phyloP scores from a whole-genome alignment of 2,329 filamentous ascomycete species.

The Rhynchosporium secalis region DNA sequence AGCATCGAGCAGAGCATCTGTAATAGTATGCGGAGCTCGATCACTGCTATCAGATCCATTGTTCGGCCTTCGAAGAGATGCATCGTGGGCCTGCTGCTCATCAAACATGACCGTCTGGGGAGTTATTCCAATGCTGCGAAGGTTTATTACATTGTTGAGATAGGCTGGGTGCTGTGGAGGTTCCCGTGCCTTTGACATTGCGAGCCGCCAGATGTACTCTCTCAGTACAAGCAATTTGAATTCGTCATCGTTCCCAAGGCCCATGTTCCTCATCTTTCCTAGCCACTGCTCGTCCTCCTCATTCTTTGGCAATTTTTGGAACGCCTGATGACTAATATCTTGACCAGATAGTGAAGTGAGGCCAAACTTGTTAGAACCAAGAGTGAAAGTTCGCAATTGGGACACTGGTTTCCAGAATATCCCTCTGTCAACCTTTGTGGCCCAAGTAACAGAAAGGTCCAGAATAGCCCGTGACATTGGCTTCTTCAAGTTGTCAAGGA shows the following conservation, averaged over 20 bases:
- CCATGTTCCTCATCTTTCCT: constrained; percentile 78
- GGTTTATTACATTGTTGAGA: constrained; percentile 70
- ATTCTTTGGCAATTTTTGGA: constrained; percentile 69
- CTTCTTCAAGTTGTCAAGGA: constrained; percentile 81
- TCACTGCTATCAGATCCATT: constrained; percentile 41
- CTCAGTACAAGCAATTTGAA: constrained; percentile 81
- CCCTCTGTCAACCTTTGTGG: constrained; percentile 74
- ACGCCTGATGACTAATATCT: constrained; percentile 56
- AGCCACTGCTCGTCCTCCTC: constrained; percentile 96
- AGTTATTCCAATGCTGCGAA: constrained; percentile 74
- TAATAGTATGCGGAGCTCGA: constrained; percentile 66
- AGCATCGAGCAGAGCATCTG: constrained; percentile 87
- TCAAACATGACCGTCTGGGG: constrained; percentile 94
- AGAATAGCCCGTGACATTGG: constrained; percentile 78
- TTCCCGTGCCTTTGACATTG: constrained; percentile 58
- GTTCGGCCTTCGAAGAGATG: constrained; percentile 40
- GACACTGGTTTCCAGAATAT: constrained; percentile 82
- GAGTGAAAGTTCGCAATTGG: constrained; percentile 68
- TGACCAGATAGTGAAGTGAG: constrained; percentile 55
- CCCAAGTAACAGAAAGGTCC: constrained; percentile 86
- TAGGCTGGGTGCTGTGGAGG: constrained; percentile 37
- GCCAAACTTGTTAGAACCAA: constrained; percentile 54
- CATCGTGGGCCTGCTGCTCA: constrained; percentile 60
- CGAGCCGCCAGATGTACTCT: constrained; percentile 89
- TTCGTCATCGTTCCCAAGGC: constrained; percentile 81